A percentile compares a stretch with the other conserved stretches of the same genome.
Evolutionary conservation across 306 rosid species (phyloP).

Genomic region (Begonia fuchsioides): DNA sequence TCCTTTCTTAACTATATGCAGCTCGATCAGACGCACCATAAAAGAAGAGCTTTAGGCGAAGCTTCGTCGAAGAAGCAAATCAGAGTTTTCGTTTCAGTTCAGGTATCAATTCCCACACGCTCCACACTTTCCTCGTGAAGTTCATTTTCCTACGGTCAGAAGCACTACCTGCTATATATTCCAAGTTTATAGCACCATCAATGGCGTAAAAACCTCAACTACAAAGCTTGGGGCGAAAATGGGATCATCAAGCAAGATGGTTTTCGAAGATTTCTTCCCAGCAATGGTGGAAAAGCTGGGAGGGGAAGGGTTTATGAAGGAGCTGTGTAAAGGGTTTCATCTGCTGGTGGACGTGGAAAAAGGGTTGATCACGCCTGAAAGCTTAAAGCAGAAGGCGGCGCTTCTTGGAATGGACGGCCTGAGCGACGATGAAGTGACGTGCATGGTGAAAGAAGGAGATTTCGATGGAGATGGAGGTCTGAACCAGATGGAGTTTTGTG

Average conservation of each 20-base stretch:
- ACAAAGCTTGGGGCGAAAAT: not conserved
- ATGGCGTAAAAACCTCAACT: too few species aligned
- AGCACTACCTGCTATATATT: too few species aligned
- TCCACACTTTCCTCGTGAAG: too few species aligned
- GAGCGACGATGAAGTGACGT: slow-evolving; percentile 52
- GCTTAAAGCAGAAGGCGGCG: slow-evolving; percentile 65
- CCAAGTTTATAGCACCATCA: too few species aligned
- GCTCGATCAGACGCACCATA: too few species aligned
- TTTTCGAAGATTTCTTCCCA: slow-evolving; percentile 60
- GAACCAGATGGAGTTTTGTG: slow-evolving; percentile 68
- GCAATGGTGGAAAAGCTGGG: slow-evolving; percentile 65
- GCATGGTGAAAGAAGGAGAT: slow-evolving; percentile 79
- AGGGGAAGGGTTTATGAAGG: slow-evolving; percentile 59
- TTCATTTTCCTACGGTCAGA: too few species aligned
- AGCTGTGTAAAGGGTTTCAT: slow-evolving; percentile 50
- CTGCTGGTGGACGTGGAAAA: slow-evolving; percentile 55
- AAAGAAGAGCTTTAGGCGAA: too few species aligned
- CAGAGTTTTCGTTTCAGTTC: too few species aligned
- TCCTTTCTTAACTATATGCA: too few species aligned
- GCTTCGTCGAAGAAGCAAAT: too few species aligned
- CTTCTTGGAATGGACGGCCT: slow-evolving; percentile 57
- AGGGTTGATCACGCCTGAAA: slow-evolving; percentile 53
- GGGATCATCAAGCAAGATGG: slow-evolving; percentile 11
- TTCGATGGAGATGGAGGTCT: slow-evolving; percentile 67
- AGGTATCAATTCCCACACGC: too few species aligned